Conservation (phyloP, 257 asterid species). For the Solanum pimpinellifolium region DNA sequence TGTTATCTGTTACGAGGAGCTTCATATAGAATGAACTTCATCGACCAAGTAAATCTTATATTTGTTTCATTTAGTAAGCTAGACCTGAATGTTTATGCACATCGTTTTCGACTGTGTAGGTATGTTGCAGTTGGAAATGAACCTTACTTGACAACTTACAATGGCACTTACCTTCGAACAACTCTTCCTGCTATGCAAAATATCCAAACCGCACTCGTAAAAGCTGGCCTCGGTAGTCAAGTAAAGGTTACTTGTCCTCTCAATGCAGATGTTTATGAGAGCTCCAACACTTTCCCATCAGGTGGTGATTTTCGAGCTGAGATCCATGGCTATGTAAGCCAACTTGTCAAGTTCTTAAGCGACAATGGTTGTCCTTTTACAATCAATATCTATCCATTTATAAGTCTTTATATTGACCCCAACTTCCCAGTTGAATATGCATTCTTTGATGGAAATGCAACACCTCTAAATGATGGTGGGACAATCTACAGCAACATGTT, state of each 20-base stretch:
- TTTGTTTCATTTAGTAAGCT: not conserved
- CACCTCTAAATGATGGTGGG: constrained; percentile 44
- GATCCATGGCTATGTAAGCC: constrained; percentile 35
- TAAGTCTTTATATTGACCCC: constrained; percentile 39
- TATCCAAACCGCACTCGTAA: constrained; percentile 35
- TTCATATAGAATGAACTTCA: not conserved
- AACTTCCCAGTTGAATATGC: constrained; percentile 37
- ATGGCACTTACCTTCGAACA: constrained; percentile 42
- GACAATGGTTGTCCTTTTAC: constrained; percentile 47
- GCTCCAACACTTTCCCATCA: constrained; percentile 21
- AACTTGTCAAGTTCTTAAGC: constrained; percentile 27
- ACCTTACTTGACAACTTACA: constrained; percentile 52
- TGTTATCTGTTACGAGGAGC: not conserved
- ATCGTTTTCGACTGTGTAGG: constrained; percentile 13
- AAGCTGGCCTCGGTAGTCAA: constrained; percentile 26
- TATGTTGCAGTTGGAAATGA: constrained; percentile 63
- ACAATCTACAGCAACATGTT: constrained; percentile 46
- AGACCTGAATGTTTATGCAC: not conserved
- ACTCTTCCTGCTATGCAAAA: constrained; percentile 43
- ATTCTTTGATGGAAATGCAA: constrained; percentile 20
- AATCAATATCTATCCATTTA: constrained; percentile 53
- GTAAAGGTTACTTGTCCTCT: constrained; percentile 53
- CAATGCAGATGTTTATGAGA: constrained; percentile 46
- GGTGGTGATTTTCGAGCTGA: constrained; percentile 48
- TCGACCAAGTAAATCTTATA: not conserved